Evolutionary conservation across 345 rosid species (phyloP).

Genomic region (Camelina hispida): DNA sequence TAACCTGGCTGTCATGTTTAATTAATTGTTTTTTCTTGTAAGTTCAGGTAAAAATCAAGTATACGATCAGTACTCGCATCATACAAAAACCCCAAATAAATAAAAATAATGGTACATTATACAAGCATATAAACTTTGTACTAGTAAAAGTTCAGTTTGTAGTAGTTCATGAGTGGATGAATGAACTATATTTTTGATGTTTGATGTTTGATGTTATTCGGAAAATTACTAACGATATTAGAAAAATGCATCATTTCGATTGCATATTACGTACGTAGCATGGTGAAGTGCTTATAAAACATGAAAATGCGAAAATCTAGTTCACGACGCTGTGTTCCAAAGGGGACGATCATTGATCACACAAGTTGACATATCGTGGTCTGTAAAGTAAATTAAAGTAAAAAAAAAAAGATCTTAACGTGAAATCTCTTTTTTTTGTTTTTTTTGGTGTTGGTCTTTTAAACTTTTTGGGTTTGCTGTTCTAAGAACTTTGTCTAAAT

Average conservation of each 20-base stretch:
- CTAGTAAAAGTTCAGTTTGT: not conserved
- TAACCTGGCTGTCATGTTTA: conserved; percentile 29
- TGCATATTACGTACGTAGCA: not conserved
- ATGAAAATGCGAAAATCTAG: not conserved
- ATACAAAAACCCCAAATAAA: not conserved
- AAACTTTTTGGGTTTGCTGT: conserved; percentile 14
- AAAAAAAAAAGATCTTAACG: not conserved
- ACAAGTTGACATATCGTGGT: conserved; percentile 36
- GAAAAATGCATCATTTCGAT: not conserved
- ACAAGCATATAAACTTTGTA: not conserved
- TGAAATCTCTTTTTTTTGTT: not conserved
- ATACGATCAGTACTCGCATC: conserved; percentile 34
- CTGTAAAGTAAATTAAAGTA: conserved; percentile 34
- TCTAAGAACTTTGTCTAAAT: conserved; percentile 32
- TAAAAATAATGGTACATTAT: not conserved
- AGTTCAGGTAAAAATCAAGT: conserved; percentile 33
- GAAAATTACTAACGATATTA: not conserved
- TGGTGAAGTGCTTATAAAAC: not conserved
- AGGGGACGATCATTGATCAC: conserved; percentile 18
- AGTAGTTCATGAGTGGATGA: conserved; percentile 15
- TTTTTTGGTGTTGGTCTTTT: not conserved
- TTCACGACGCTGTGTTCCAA: not conserved
- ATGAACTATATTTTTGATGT: not conserved
- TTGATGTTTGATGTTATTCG: not conserved
- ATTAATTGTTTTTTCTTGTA: conserved; percentile 1